These are phyloP conservation scores for Starmerella geochares DNA, from an alignment of 805 yeast genomes.

Conservation along the genomic window DNA sequence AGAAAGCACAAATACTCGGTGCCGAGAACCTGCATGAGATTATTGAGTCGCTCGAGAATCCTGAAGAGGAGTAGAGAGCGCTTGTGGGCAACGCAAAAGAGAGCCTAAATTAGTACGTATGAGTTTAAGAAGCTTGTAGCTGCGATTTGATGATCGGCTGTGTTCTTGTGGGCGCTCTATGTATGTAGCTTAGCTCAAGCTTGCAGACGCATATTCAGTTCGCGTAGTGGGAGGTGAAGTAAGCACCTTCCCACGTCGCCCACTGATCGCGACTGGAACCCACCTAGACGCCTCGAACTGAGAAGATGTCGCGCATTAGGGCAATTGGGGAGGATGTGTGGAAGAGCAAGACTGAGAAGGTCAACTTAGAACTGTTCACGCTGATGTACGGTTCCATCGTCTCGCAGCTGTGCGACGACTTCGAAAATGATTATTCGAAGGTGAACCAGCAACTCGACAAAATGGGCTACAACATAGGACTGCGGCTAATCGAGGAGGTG, in stretches of 20 bases:
- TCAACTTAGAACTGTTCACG: conserved; percentile 88
- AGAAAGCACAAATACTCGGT: conserved; percentile 30
- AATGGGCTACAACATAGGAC: conserved; percentile 94
- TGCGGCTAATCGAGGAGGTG: conserved; percentile 84
- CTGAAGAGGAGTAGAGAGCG: conserved; percentile 9
- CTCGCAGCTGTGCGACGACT: conserved; percentile 79
- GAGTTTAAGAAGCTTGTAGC: no score
- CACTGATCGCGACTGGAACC: neutral
- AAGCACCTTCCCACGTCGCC: conserved; percentile 1
- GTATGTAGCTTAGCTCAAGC: no score
- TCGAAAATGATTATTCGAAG: conserved; percentile 57
- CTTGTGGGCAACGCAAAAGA: no score
- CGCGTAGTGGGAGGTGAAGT: neutral
- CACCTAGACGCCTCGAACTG: neutral
- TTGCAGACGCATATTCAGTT: neutral
- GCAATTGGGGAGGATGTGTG: conserved; percentile 77
- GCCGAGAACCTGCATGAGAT: conserved; percentile 31
- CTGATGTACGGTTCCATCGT: conserved; percentile 91
- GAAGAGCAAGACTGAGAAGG: conserved; percentile 78
- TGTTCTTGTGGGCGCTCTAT: no score
- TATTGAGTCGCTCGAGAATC: conserved; percentile 30
- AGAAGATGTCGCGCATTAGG: conserved; percentile 26
- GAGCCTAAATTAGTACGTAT: no score
- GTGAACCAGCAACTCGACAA: conserved; percentile 77
- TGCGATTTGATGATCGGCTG: no score